phyloP scores from a whole-genome alignment of 495 filamentous ascomycete species.

The Astrothelium macrocarpum region DNA sequence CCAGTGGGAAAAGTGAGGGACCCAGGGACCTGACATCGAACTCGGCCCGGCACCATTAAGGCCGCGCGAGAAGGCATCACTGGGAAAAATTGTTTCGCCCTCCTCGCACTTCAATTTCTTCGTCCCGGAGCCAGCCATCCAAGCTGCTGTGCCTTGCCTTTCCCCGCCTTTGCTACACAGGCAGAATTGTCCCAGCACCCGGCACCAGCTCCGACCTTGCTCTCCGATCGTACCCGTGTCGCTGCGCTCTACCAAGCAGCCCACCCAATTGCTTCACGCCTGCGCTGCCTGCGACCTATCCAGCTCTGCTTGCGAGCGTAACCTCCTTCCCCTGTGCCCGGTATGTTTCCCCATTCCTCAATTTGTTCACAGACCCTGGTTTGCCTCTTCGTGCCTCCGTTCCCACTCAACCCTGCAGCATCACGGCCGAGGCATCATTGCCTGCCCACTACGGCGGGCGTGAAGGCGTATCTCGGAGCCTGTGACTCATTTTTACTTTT shows the following conservation, averaged over 20 bases:
- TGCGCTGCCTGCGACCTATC: not conserved
- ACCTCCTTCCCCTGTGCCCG: not conserved
- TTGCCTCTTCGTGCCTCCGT: not conserved
- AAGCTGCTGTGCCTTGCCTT: not conserved
- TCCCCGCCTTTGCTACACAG: not conserved
- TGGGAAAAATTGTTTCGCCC: not conserved
- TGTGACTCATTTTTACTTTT: not conserved
- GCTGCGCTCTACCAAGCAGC: not conserved
- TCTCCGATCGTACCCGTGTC: not conserved
- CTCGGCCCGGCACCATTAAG: conserved; percentile 5
- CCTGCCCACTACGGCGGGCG: not conserved
- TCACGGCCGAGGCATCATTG: not conserved
- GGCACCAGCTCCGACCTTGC: not conserved
- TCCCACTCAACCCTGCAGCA: not conserved
- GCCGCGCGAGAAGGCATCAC: not conserved
- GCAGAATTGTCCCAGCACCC: not conserved
- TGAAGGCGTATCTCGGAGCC: not conserved
- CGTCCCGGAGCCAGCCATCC: not conserved
- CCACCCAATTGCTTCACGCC: not conserved
- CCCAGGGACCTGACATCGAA: not conserved
- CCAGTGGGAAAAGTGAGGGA: not conserved
- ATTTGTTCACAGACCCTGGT: not conserved
- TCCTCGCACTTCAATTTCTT: not conserved
- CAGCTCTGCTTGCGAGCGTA: not conserved
- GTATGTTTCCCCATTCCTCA: not conserved